phyloP scores from a whole-genome alignment of 352 stramenopile species.

The Thalassiosira hispida region DNA sequence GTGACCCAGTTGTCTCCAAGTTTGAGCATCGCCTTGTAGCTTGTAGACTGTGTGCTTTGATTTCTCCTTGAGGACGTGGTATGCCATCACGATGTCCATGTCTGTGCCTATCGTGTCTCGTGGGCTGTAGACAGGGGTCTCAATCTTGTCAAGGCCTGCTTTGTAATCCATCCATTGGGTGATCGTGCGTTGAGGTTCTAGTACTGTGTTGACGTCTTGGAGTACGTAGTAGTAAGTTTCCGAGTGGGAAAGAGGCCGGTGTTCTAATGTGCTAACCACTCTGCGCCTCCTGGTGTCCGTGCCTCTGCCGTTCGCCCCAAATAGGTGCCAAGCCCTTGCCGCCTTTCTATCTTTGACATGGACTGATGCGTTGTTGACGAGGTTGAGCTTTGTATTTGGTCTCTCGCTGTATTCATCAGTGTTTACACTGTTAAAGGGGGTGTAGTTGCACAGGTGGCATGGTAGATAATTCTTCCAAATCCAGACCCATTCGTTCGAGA shows the following conservation, averaged over 20 bases:
- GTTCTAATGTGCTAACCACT: too few species aligned
- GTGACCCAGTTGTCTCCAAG: constrained; percentile 15
- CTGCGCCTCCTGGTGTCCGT: too few species aligned
- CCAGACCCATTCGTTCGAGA: neutral
- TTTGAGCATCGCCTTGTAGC: constrained; percentile 24
- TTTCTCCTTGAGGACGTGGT: neutral
- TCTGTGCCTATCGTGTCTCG: constrained; percentile 14
- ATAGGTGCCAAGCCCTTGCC: neutral
- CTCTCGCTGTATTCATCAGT: neutral
- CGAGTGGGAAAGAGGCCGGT: too few species aligned
- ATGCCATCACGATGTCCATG: constrained; percentile 20
- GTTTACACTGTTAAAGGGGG: neutral
- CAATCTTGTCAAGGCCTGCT: too few species aligned
- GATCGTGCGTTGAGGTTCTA: too few species aligned
- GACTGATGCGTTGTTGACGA: neutral
- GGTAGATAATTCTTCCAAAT: neutral
- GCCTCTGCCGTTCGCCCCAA: neutral
- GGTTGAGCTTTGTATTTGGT: neutral
- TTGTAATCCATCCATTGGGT: too few species aligned
- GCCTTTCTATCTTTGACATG: neutral
- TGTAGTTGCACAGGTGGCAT: neutral
- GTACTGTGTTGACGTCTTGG: too few species aligned
- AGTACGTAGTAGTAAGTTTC: too few species aligned
- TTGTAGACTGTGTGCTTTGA: neutral
- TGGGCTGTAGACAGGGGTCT: too few species aligned